Base-by-base conservation (phyloP, 2,329 filamentous ascomycete genomes). In the Malbranchea zuffiana region DNA sequence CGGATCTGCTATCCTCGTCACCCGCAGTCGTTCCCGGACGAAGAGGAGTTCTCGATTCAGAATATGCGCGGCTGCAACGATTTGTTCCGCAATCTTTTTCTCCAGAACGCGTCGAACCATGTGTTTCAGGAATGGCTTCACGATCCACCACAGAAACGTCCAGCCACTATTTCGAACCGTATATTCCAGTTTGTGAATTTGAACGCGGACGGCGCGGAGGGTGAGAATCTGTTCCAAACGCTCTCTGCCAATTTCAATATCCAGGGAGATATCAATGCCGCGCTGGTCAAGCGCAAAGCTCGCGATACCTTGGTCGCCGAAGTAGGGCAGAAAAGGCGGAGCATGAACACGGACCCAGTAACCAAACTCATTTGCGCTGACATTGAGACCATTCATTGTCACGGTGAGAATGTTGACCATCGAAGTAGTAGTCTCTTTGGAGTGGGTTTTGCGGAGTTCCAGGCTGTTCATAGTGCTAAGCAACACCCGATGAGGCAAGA, bases 181-280 rank as follows among this genome's bases (percentile, higher is more conserved):
- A 63, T 92, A 95, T 53, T 82, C 74, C 10, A 96, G 75, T 53
- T 88, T 86, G 64, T 95, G 86, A 43, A 95, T 82, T 47, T 76
- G 72, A 1, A 94, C 87, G 2, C 77, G 69, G 6, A 94, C 86
- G 7, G 71, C 71, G 25, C 76, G 75, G 4, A 96, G 70, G 0
- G 79, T 77, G 6, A 96, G 69, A 7, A 96, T 80, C 50, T 87
- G 76, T 50, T 95, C 87, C 2, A 92, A 61, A 1, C 72, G 69
- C 44, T 87, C 80, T 41, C 78, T 78, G 32, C 80, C 80, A 35
- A 96, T 74, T 53, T 93, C 86, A 0, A 95, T 63, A 47, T 94
- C 85, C 4, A 95, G 63, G 18, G 82, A 76, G 33, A 96, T 74
- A 55, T 95, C 88, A 40, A 95, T 76, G 12, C 88, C 88, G 13